These are phyloP conservation scores for Incumbomyces delicatus DNA, from an alignment of 2,329 filamentous ascomycete species.

Conservation along the genomic window DNA sequence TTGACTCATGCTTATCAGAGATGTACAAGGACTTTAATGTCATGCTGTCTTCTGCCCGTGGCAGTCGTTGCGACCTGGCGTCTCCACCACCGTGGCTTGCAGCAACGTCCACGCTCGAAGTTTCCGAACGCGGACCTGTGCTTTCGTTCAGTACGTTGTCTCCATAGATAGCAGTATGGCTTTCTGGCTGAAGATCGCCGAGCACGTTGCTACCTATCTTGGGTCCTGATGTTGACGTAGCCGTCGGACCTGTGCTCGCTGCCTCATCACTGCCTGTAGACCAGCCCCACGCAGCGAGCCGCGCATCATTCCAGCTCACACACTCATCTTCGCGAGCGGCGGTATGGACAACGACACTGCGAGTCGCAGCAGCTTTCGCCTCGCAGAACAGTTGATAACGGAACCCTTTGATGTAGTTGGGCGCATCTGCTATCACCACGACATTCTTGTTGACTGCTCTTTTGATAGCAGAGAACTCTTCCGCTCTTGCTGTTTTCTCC, in stretches of 20 bases:
- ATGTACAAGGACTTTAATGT: slow-evolving; percentile 21
- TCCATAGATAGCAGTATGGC: slow-evolving; percentile 21
- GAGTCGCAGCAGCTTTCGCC: slow-evolving; percentile 52
- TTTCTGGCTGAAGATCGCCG: slow-evolving; percentile 19
- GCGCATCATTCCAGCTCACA: slow-evolving; percentile 18
- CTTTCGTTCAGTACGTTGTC: slow-evolving; percentile 10
- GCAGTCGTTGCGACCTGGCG: background rate
- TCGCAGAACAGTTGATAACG: slow-evolving; percentile 60
- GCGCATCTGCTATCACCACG: slow-evolving; percentile 53
- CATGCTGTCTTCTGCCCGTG: slow-evolving; percentile 14
- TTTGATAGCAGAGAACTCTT: slow-evolving; percentile 53
- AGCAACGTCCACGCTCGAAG: slow-evolving; percentile 12
- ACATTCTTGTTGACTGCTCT: slow-evolving; percentile 46
- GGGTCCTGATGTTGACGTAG: background rate
- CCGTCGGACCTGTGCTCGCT: background rate
- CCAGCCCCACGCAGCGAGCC: slow-evolving; percentile 13
- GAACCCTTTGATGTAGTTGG: slow-evolving; percentile 62
- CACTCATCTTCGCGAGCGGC: slow-evolving; percentile 21
- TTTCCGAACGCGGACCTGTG: slow-evolving; percentile 7
- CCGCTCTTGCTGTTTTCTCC: slow-evolving; percentile 55
- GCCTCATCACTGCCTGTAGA: background rate
- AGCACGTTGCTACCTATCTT: slow-evolving; percentile 14
- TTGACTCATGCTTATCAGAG: background rate
- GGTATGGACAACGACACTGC: slow-evolving; percentile 48
- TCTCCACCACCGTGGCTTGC: slow-evolving; percentile 5